Evolutionary conservation across 805 yeast species (phyloP).

Genomic region (Yarrowia keelungensis): DNA sequence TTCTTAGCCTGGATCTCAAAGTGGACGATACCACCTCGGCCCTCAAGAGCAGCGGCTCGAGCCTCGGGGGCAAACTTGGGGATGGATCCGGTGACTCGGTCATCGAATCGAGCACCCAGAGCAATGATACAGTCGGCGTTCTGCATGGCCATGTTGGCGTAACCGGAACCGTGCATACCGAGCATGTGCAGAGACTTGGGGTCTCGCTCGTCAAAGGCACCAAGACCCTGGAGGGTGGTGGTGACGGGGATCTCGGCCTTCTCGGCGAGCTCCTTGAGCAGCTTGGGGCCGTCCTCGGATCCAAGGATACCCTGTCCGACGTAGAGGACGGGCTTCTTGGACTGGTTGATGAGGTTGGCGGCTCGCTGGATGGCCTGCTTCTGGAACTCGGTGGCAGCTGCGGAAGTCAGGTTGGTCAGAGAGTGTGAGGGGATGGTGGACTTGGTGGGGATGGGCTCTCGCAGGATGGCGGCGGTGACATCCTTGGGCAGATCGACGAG

Average conservation of each 20-base stretch:
- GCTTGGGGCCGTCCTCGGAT: constrained; percentile 77
- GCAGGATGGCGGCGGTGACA: constrained; percentile 90
- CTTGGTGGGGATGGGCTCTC: constrained; percentile 87
- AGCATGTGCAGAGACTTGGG: constrained; percentile 92
- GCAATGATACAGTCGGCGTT: constrained; percentile 92
- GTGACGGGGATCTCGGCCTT: constrained; percentile 95
- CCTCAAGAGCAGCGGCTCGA: constrained; percentile 82
- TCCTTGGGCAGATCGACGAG: constrained; percentile 97
- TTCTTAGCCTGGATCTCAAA: constrained; percentile 96
- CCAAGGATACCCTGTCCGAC: constrained; percentile 92
- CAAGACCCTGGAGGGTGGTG: constrained; percentile 91
- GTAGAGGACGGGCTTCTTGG: constrained; percentile 87
- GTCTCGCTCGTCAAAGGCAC: constrained; percentile 92
- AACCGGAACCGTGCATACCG: constrained; percentile 98
- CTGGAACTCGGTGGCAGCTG: constrained; percentile 76
- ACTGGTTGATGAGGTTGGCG: constrained; percentile 76
- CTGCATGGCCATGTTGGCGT: constrained; percentile 94
- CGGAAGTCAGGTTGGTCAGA: constrained; percentile 70
- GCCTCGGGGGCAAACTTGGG: constrained; percentile 94
- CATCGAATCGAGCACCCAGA: constrained; percentile 96
- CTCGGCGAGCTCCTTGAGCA: constrained; percentile 83
- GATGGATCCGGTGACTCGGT: constrained; percentile 91
- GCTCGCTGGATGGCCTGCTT: constrained; percentile 75
- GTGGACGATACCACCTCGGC: constrained; percentile 94
- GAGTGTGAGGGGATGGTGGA: constrained; percentile 70